Percentiles rank a stretch among this genome's conserved stretches.
These are phyloP conservation scores for Echria macrotheca DNA, from an alignment of 495 filamentous ascomycete genomes.

Conservation along the genomic window DNA sequence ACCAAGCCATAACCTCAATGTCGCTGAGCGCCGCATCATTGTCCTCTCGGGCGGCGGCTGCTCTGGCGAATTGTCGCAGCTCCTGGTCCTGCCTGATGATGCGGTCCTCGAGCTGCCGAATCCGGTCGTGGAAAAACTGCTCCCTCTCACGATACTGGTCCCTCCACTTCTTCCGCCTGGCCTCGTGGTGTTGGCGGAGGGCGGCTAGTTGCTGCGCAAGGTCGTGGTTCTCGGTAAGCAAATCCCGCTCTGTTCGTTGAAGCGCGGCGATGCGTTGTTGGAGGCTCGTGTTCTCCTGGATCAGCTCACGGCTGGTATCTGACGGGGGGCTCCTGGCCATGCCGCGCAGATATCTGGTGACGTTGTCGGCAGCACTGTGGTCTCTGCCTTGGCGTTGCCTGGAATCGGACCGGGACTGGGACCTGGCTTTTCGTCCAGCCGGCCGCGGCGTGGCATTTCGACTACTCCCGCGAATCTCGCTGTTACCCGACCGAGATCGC, in stretches of 20 bases:
- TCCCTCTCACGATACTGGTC: constrained; percentile 12
- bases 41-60: background rate
- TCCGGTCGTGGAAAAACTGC: constrained; percentile 7
- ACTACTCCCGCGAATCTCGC: background rate
- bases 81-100: constrained; percentile 11
- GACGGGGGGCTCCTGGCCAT: background rate
- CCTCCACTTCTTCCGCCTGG: constrained; percentile 9
- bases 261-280: constrained; percentile 22
- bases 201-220: constrained; percentile 5
- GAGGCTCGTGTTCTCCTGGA: constrained; percentile 18
- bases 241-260: constrained; percentile 16
- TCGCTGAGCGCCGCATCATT: no score
- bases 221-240: constrained; percentile 17
- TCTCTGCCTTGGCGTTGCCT: background rate
- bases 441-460: background rate
- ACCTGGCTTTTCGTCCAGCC: background rate
- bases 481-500: background rate
- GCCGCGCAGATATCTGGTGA: constrained; percentile 9
- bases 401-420: background rate
- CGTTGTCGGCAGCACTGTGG: background rate
- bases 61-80: background rate
- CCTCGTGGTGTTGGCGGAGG: constrained; percentile 8
- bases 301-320: background rate
- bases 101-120: constrained; percentile 12
- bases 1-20: constrained; percentile 7